Conservation (phyloP, 345 rosid species). For the Eucalyptus erythrocorys region DNA sequence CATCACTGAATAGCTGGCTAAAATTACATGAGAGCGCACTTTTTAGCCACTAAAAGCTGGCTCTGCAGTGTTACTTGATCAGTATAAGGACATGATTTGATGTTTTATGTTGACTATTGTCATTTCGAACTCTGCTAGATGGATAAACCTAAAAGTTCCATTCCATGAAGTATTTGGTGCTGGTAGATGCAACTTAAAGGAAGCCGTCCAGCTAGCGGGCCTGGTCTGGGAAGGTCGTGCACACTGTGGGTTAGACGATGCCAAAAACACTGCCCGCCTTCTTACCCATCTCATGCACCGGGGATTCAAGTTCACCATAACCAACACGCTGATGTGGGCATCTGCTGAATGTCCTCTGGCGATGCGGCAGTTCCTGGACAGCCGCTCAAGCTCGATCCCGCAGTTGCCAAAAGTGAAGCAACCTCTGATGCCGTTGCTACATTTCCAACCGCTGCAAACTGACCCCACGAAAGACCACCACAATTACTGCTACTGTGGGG, state of each 20-base stretch:
- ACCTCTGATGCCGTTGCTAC: conserved; percentile 2
- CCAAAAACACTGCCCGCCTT: conserved; percentile 42
- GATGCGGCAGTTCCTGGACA: neutral
- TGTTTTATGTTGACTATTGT: neutral
- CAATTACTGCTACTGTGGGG: conserved; percentile 31
- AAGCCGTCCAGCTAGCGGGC: conserved; percentile 39
- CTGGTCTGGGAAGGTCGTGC: conserved; percentile 43
- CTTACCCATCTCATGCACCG: conserved; percentile 28
- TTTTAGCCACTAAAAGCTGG: neutral
- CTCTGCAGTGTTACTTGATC: neutral
- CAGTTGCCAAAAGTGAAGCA: conserved; percentile 10
- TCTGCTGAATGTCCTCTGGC: conserved; percentile 2
- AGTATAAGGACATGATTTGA: neutral
- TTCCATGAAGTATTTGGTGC: conserved; percentile 33
- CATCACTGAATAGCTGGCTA: neutral
- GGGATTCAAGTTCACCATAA: conserved; percentile 33
- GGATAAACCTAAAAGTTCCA: conserved; percentile 51
- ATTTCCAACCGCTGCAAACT: conserved; percentile 12
- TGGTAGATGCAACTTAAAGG: conserved; percentile 28
- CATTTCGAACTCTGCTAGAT: conserved; percentile 9
- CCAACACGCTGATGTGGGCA: conserved; percentile 34
- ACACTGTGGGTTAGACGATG: conserved; percentile 46
- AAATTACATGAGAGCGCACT: neutral
- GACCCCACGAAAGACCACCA: neutral
- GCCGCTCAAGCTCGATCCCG: neutral